Evolutionary conservation across 371 early-diverging fungal genomes (phyloP).

Genomic region (Mucor plumbeus): DNA sequence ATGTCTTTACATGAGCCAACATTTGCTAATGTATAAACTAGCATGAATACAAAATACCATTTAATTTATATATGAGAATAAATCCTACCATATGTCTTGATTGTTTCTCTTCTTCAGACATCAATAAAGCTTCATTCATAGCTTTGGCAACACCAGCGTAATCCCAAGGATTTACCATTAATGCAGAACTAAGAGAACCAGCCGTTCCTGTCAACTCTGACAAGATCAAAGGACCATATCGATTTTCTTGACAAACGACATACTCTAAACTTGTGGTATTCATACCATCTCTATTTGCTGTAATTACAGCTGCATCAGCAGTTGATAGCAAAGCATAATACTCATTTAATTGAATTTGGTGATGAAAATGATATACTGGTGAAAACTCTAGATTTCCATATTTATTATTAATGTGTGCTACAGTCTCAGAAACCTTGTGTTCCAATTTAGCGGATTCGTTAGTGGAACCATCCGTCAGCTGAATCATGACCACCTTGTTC

Average conservation of each 20-base stretch:
- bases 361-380: slow-evolving; percentile 96
- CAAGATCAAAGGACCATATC: slow-evolving; percentile 90
- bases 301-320: slow-evolving; percentile 96
- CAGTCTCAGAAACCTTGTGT: slow-evolving; percentile 85
- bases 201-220: slow-evolving; percentile 98
- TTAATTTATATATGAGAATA: too few species aligned
- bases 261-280: slow-evolving; percentile 98
- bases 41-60: background rate
- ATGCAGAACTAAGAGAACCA: slow-evolving; percentile 86
- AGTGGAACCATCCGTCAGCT: slow-evolving; percentile 64
- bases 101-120: slow-evolving; percentile 81
- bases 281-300: slow-evolving; percentile 99
- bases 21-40: slow-evolving; percentile 63
- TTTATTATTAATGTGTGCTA: slow-evolving; percentile 92
- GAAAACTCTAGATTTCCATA: slow-evolving; percentile 95
- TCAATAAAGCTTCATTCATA: slow-evolving; percentile 87
- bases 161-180: slow-evolving; percentile 99
- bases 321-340: slow-evolving; percentile 93
- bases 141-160: slow-evolving; percentile 91
- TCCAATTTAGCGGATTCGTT: slow-evolving; percentile 72
- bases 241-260: slow-evolving; percentile 95
- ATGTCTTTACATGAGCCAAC: slow-evolving; percentile 82
- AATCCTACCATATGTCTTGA: slow-evolving; percentile 71
- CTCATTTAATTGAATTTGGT: slow-evolving; percentile 91
- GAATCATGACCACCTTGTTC: slow-evolving; percentile 88